A percentile compares a stretch with the other conserved stretches of the same genome.
phyloP scores from a whole-genome alignment of 176 grass and related monocot genomes.

The Bonia amplexicaulis region DNA sequence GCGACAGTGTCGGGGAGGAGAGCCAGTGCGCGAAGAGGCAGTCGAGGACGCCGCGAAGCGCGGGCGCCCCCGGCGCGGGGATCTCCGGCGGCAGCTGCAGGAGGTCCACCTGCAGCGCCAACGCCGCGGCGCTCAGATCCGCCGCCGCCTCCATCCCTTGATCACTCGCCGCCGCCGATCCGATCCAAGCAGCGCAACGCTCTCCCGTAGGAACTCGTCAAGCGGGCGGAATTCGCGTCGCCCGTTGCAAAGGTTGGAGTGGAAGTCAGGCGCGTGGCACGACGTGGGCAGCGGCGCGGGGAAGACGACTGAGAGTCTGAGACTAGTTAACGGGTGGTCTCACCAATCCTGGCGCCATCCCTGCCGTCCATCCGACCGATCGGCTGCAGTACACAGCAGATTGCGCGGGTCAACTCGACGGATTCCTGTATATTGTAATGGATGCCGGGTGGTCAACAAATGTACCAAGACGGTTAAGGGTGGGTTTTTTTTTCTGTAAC shows the following conservation, averaged over 20 bases:
- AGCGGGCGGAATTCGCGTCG: neutral
- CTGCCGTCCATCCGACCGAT: neutral
- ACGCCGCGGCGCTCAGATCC: slow-evolving; percentile 38
- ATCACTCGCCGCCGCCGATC: slow-evolving; percentile 12
- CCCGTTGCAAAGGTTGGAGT: too few species aligned
- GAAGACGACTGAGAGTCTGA: too few species aligned
- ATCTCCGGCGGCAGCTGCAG: slow-evolving; percentile 56
- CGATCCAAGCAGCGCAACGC: slow-evolving; percentile 4
- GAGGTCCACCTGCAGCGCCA: slow-evolving; percentile 56
- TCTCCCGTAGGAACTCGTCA: neutral
- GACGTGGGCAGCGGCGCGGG: neutral
- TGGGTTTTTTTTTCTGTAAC: too few species aligned
- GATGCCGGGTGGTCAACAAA: slow-evolving; percentile 1
- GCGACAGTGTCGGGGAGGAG: slow-evolving; percentile 61
- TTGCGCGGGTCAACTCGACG: slow-evolving; percentile 32
- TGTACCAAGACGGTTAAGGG: neutral
- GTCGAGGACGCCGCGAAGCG: slow-evolving; percentile 53
- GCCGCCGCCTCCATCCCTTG: slow-evolving; percentile 14
- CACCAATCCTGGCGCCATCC: neutral
- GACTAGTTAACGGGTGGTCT: neutral
- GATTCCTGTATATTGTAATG: neutral
- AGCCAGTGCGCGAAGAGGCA: slow-evolving; percentile 88
- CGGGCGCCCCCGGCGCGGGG: slow-evolving; percentile 29
- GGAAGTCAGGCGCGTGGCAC: slow-evolving; percentile 14
- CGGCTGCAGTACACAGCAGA: neutral